A percentile compares a stretch with the other conserved stretches of the same genome.
Conservation (phyloP, 179 eudicot species). For the Heliamphora pulchella region DNA sequence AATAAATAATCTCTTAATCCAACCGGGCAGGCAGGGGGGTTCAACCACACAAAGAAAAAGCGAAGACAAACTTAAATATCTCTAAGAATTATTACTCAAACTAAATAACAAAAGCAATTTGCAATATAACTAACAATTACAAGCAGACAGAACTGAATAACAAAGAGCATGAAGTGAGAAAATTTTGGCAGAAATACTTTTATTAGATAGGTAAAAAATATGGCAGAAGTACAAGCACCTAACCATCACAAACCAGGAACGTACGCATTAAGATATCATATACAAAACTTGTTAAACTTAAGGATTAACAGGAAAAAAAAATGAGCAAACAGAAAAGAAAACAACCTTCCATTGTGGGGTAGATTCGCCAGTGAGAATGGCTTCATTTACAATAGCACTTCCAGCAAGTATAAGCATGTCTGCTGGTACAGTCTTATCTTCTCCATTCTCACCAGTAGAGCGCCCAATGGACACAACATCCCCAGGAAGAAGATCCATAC, state of each 20-base stretch:
- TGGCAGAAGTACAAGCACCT: not conserved
- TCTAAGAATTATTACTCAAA: not conserved
- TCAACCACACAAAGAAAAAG: not conserved
- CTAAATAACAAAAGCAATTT: not conserved
- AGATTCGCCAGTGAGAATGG: slow-evolving; percentile 96
- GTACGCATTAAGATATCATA: not conserved
- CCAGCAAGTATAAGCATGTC: slow-evolving; percentile 95
- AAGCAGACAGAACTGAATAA: not conserved
- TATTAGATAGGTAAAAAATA: not conserved
- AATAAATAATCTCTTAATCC: not conserved
- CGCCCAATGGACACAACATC: slow-evolving; percentile 98
- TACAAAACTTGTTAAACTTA: not conserved
- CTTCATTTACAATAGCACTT: slow-evolving; percentile 94
- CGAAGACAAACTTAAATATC: not conserved
- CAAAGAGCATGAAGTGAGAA: slow-evolving; percentile 1
- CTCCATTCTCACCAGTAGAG: slow-evolving; percentile 70
- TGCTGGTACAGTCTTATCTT: slow-evolving; percentile 92
- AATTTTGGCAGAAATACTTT: not conserved
- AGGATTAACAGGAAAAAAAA: not conserved
- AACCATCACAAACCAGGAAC: not conserved
- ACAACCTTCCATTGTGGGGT: slow-evolving; percentile 99
- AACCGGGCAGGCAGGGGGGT: not conserved
- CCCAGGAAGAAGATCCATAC: slow-evolving; percentile 94
- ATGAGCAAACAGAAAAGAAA: slow-evolving; percentile 19
- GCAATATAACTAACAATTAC: not conserved